A percentile compares a stretch with the other conserved stretches of the same genome.
Evolutionary conservation across 805 yeast species (phyloP).

Genomic region (Lipomyces oligophaga): DNA sequence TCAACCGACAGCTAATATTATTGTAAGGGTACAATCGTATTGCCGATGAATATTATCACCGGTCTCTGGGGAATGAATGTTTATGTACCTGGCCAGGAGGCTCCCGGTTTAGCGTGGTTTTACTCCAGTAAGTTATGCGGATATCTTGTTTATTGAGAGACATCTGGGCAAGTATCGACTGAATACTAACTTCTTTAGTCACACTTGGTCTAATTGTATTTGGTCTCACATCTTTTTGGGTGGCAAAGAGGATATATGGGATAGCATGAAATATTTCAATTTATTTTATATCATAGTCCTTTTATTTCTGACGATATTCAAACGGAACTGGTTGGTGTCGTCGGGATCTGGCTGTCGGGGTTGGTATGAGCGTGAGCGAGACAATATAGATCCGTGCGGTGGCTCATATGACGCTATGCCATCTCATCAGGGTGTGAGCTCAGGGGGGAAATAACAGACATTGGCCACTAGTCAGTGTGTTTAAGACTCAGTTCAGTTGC

Average conservation of each 20-base stretch:
- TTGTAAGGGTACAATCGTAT: constrained; percentile 78
- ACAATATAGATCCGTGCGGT: too few species aligned
- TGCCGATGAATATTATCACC: constrained; percentile 92
- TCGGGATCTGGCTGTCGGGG: too few species aligned
- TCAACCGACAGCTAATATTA: not conserved
- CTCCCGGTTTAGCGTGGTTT: constrained; percentile 62
- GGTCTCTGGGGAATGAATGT: constrained; percentile 99
- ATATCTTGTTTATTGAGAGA: not conserved
- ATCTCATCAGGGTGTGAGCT: too few species aligned
- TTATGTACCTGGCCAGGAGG: constrained; percentile 85
- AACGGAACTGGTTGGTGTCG: too few species aligned
- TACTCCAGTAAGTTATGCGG: constrained; percentile 29
- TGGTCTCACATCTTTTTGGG: constrained; percentile 14
- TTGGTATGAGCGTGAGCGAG: too few species aligned
- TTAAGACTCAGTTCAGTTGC: too few species aligned
- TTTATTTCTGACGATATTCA: not conserved
- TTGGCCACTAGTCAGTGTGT: too few species aligned
- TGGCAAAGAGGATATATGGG: constrained; percentile 21
- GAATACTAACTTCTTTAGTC: not conserved
- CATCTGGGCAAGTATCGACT: not conserved
- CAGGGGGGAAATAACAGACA: too few species aligned
- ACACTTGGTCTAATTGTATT: constrained; percentile 22
- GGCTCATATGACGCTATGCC: too few species aligned
- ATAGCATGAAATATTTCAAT: constrained; percentile 4
- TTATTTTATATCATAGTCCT: not conserved